Conservation (phyloP, 352 stramenopile species). For the Phytophthora sp. region DNA sequence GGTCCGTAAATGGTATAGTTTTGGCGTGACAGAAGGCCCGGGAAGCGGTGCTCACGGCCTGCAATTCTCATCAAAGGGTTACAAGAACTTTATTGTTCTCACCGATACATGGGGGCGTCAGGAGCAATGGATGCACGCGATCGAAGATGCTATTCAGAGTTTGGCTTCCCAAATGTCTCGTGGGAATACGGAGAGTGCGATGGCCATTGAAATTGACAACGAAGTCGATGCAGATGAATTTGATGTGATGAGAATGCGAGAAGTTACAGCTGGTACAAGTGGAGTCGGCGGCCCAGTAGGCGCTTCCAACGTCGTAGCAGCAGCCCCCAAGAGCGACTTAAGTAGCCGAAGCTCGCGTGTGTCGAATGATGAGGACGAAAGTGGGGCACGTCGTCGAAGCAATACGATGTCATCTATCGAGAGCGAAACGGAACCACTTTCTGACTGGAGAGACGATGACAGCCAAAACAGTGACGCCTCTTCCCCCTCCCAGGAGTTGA, state of each 20-base stretch:
- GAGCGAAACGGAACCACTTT: conserved; percentile 21
- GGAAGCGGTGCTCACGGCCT: conserved; percentile 85
- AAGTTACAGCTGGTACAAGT: conserved; percentile 19
- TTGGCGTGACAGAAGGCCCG: conserved; percentile 76
- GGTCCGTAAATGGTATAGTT: conserved; percentile 89
- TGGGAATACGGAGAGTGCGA: conserved; percentile 72
- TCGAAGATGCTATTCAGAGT: conserved; percentile 79
- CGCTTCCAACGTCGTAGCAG: conserved; percentile 12
- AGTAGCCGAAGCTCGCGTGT: conserved; percentile 20
- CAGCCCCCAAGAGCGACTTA: conserved; percentile 33
- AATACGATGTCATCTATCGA: conserved; percentile 44
- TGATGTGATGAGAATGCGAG: conserved; percentile 59
- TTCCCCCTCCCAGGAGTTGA: conserved; percentile 31
- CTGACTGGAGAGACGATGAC: conserved; percentile 19
- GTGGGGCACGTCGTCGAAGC: conserved; percentile 27
- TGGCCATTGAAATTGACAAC: conserved; percentile 90
- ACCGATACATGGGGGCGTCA: conserved; percentile 86
- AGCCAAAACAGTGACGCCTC: conserved; percentile 23
- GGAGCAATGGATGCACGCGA: conserved; percentile 88
- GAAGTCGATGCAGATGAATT: conserved; percentile 85
- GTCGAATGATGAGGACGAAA: conserved; percentile 31
- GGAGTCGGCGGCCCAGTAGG: conserved; percentile 5
- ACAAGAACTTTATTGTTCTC: conserved; percentile 90
- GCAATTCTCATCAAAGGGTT: conserved; percentile 88
- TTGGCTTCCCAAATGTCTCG: conserved; percentile 61